A percentile compares a stretch with the other conserved stretches of the same genome.
Conservation (phyloP, 257 asterid genomes). For the Lantana camara region DNA sequence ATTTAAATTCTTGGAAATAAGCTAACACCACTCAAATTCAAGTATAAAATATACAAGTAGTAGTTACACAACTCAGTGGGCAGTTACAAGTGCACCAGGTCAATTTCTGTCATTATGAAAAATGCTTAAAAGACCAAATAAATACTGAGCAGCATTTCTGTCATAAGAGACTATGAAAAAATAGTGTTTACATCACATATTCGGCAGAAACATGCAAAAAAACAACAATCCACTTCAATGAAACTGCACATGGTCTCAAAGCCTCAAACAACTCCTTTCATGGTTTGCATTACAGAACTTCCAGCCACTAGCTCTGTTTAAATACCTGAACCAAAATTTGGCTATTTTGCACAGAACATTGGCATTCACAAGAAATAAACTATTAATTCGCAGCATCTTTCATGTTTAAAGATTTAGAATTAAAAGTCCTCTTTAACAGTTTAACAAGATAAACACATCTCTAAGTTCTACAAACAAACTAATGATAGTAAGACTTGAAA, state of each 20-base stretch:
- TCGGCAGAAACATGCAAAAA: background rate
- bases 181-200: background rate
- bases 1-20: constrained; percentile 7
- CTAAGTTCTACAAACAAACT: background rate
- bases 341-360: background rate
- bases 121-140: too few species aligned
- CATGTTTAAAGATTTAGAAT: background rate
- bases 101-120: background rate
- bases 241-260: background rate
- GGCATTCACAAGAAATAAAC: background rate
- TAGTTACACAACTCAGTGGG: background rate
- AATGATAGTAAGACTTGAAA: constrained; percentile 14
- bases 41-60: background rate
- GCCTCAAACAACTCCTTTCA: too few species aligned
- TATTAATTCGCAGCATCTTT: constrained; percentile 1
- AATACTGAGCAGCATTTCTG: background rate
- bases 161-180: constrained; percentile 19
- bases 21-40: background rate
- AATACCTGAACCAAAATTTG: constrained; percentile 4
- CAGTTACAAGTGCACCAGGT: background rate
- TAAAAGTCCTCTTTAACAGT: background rate
- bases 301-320: background rate
- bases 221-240: background rate
- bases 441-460: constrained; percentile 1
- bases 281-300: background rate